Conservation (phyloP, 441 rosid species). For the Euphorbia schlechtendalii region DNA sequence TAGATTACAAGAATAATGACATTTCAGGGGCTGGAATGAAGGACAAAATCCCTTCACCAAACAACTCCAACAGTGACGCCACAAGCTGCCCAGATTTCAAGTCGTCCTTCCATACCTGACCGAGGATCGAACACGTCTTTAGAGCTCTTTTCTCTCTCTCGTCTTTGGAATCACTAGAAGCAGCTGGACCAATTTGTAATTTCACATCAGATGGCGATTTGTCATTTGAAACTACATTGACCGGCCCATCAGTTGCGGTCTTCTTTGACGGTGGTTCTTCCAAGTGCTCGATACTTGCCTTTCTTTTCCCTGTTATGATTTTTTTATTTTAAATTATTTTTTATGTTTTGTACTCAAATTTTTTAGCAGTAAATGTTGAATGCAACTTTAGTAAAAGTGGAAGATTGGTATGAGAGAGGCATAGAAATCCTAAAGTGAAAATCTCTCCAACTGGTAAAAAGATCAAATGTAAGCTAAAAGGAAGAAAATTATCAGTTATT, state of each 20-base stretch:
- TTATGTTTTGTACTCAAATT: no score
- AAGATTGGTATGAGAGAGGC: no score
- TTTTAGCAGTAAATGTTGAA: not conserved
- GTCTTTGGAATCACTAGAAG: constrained; percentile 26
- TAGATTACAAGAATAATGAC: constrained; percentile 54
- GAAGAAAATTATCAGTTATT: not conserved
- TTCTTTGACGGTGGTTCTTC: constrained; percentile 50
- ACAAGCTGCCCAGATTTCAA: constrained; percentile 58
- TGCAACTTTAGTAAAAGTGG: not conserved
- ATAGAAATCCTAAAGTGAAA: not conserved
- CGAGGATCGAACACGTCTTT: constrained; percentile 45
- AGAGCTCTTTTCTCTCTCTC: constrained; percentile 21
- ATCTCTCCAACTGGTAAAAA: not conserved
- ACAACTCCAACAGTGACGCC: constrained; percentile 52
- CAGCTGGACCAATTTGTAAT: constrained; percentile 33
- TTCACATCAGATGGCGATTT: constrained; percentile 32
- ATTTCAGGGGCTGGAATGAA: constrained; percentile 77
- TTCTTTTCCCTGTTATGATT: constrained; percentile 45
- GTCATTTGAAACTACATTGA: constrained; percentile 21
- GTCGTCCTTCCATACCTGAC: constrained; percentile 78
- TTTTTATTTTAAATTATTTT: not conserved
- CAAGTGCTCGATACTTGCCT: constrained; percentile 35
- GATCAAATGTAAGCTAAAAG: not conserved
- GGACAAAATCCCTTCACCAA: constrained; percentile 65
- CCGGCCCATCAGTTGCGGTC: constrained; percentile 42